phyloP scores from a whole-genome alignment of 495 filamentous ascomycete species.

The Penicillium manginii region DNA sequence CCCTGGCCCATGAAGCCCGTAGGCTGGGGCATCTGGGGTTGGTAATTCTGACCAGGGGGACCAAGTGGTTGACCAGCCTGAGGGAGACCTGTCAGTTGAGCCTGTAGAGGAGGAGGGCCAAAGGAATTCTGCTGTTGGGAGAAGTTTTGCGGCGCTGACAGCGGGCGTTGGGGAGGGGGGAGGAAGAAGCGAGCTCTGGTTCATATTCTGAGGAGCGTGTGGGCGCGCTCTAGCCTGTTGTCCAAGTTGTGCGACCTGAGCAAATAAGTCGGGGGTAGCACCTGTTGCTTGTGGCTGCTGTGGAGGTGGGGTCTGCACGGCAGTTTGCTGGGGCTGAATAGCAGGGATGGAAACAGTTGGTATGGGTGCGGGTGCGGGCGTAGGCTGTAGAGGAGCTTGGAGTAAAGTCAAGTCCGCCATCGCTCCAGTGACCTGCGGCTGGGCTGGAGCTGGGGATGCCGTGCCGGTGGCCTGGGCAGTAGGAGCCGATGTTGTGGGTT shows the following conservation, averaged over 20 bases:
- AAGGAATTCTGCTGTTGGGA: slow-evolving; percentile 73
- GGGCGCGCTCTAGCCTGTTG: slow-evolving; percentile 70
- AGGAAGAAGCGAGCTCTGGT: slow-evolving; percentile 69
- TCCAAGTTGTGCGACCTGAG: slow-evolving; percentile 48
- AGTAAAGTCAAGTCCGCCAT: slow-evolving; percentile 81
- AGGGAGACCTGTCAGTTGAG: slow-evolving; percentile 79
- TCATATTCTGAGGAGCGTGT: slow-evolving; percentile 65
- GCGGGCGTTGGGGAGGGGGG: slow-evolving; percentile 79
- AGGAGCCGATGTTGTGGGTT: slow-evolving; percentile 41
- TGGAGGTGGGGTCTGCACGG: slow-evolving; percentile 49
- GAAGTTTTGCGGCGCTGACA: slow-evolving; percentile 87
- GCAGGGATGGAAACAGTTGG: slow-evolving; percentile 29
- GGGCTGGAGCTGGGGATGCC: slow-evolving; percentile 45
- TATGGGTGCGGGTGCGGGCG: slow-evolving; percentile 55
- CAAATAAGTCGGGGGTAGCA: slow-evolving; percentile 56
- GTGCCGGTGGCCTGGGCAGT: slow-evolving; percentile 29
- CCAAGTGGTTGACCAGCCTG: slow-evolving; percentile 57
- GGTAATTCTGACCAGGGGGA: slow-evolving; percentile 74
- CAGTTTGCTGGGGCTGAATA: slow-evolving; percentile 52
- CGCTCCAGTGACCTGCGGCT: slow-evolving; percentile 65
- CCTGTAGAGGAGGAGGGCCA: slow-evolving; percentile 73
- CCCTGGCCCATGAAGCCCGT: slow-evolving; percentile 63
- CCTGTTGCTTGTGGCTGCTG: slow-evolving; percentile 58
- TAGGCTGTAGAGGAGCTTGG: slow-evolving; percentile 75
- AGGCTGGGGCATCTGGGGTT: slow-evolving; percentile 51